phyloP scores from a whole-genome alignment of 129 eudicot genomes.

The Flaveria bidentis region DNA sequence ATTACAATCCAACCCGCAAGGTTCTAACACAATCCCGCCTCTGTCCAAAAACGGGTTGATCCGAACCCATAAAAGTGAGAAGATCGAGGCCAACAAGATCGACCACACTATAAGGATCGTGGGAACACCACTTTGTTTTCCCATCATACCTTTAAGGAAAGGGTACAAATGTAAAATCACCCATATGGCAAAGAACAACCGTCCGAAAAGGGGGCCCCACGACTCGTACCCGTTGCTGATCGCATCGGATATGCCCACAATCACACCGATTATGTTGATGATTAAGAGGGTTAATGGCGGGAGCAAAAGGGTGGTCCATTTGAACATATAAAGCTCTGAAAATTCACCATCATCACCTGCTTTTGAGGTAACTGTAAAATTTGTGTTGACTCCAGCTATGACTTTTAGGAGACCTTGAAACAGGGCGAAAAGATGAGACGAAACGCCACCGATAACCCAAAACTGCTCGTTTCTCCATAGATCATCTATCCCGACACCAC shows the following conservation, averaged over 20 bases:
- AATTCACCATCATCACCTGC: slow-evolving; percentile 78
- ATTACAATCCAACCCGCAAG: background rate
- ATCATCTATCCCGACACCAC: slow-evolving; percentile 74
- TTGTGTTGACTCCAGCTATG: slow-evolving; percentile 79
- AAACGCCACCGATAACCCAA: slow-evolving; percentile 88
- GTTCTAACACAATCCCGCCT: slow-evolving; percentile 65
- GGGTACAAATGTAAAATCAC: slow-evolving; percentile 91
- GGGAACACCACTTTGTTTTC: slow-evolving; percentile 60
- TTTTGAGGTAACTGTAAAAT: slow-evolving; percentile 77
- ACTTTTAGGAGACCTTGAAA: slow-evolving; percentile 89
- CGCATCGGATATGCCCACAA: slow-evolving; percentile 73
- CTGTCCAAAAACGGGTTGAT: slow-evolving; percentile 65
- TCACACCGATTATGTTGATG: slow-evolving; percentile 69
- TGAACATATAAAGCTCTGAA: slow-evolving; percentile 71
- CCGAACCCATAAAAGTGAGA: slow-evolving; percentile 81
- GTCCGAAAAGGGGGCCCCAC: slow-evolving; percentile 85
- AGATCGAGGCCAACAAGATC: slow-evolving; percentile 70
- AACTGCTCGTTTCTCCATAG: slow-evolving; percentile 87
- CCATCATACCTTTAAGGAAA: slow-evolving; percentile 91
- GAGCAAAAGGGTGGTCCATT: slow-evolving; percentile 79
- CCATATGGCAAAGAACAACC: slow-evolving; percentile 81
- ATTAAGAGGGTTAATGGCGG: slow-evolving; percentile 69
- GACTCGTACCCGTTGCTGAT: slow-evolving; percentile 81
- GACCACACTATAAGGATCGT: slow-evolving; percentile 84
- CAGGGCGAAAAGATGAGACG: slow-evolving; percentile 73